Conservation (phyloP, 106 monocot genomes). For the Dactylorhiza incarnata region DNA sequence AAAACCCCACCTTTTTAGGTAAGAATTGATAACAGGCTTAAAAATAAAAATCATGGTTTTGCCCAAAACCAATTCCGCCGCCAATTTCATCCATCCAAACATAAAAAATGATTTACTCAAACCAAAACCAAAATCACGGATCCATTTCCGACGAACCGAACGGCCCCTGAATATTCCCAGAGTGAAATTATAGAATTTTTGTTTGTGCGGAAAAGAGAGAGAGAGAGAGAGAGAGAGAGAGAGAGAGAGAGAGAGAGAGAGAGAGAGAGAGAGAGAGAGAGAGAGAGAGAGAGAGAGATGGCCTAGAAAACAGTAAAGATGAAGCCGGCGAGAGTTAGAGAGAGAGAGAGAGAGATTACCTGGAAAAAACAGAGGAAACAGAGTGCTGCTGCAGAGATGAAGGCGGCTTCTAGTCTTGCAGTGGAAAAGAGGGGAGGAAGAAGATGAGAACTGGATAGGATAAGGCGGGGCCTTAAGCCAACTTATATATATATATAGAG, state of each 20-base stretch:
- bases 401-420: neutral
- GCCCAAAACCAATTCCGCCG: no score
- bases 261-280: slow-evolving; percentile 9
- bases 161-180: neutral
- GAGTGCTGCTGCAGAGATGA: neutral
- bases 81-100: no score
- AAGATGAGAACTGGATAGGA: neutral
- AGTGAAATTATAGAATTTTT: neutral
- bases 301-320: no score
- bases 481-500: no score
- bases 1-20: no score
- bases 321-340: slow-evolving; percentile 1
- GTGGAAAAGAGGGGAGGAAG: neutral
- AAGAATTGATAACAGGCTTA: no score
- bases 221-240: neutral
- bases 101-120: no score
- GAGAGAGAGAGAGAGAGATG: neutral
- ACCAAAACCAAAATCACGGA: no score
- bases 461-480: neutral
- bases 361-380: neutral
- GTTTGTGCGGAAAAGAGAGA: neutral
- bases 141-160: no score
- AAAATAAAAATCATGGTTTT: no score
- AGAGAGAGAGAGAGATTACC: neutral
- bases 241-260: neutral